These are phyloP conservation scores for Trichoderma harzianum DNA, from an alignment of 2,329 filamentous ascomycete genomes.

Conservation along the genomic window DNA sequence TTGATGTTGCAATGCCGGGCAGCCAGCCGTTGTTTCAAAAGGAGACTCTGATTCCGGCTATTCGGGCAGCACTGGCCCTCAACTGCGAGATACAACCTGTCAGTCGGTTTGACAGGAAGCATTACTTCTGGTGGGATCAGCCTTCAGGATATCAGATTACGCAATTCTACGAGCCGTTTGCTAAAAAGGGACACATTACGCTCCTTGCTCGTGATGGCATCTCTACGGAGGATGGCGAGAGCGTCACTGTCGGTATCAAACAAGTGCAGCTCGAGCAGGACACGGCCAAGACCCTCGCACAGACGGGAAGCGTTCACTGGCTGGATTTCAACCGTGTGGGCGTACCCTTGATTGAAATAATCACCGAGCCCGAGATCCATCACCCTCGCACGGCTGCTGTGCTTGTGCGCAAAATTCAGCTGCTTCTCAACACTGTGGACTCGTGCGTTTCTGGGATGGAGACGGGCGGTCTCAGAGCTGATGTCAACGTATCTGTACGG, in stretches of 20 bases:
- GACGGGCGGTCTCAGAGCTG: constrained; percentile 80
- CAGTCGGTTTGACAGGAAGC: constrained; percentile 91
- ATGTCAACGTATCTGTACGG: constrained; percentile 91
- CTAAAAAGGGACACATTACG: constrained; percentile 66
- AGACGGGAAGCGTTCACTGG: constrained; percentile 69
- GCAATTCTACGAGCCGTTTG: constrained; percentile 80
- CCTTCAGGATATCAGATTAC: constrained; percentile 96
- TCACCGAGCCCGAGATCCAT: constrained; percentile 85
- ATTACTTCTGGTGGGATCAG: constrained; percentile 99
- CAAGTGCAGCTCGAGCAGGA: constrained; percentile 98
- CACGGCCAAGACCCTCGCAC: constrained; percentile 86
- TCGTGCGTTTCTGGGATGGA: constrained; percentile 93
- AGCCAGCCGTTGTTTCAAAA: constrained; percentile 83
- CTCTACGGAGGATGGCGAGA: constrained; percentile 65
- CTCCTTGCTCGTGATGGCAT: constrained; percentile 77
- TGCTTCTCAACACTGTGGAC: constrained; percentile 73
- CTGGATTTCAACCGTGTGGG: constrained; percentile 94
- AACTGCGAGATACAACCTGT: constrained; percentile 72
- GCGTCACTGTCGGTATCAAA: constrained; percentile 76
- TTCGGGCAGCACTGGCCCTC: constrained; percentile 82
- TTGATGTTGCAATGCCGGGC: constrained; percentile 86
- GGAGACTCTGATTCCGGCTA: constrained; percentile 79
- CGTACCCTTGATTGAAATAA: constrained; percentile 89
- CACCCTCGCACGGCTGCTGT: constrained; percentile 83
- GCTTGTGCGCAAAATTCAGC: constrained; percentile 84